Evolutionary conservation across 2,329 filamentous ascomycete species (phyloP).

Genomic region (Dendrostoma leiphaemia): DNA sequence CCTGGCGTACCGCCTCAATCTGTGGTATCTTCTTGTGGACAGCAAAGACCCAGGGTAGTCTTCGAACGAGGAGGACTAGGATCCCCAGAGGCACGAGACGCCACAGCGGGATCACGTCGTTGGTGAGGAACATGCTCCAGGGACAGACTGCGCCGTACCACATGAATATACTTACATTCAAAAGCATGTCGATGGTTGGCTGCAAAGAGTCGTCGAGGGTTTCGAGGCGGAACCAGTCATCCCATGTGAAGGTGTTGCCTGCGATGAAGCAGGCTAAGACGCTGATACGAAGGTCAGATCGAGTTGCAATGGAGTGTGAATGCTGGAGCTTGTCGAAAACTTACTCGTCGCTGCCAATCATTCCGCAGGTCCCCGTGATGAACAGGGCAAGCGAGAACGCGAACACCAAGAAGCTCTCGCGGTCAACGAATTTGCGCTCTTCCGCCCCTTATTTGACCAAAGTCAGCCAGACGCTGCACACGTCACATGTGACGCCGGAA

Average conservation of each 20-base stretch:
- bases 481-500: too few species aligned
- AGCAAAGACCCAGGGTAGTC: conserved; percentile 72
- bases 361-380: conserved; percentile 80
- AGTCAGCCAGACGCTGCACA: neutral
- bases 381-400: conserved; percentile 83
- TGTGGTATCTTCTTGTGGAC: conserved; percentile 76
- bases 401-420: conserved; percentile 85
- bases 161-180: conserved; percentile 85
- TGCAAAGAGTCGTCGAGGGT: conserved; percentile 91
- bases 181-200: conserved; percentile 89
- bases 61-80: conserved; percentile 72
- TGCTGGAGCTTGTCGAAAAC: neutral
- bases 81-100: conserved; percentile 73
- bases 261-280: conserved; percentile 91
- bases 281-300: conserved; percentile 6
- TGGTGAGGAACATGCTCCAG: conserved; percentile 68
- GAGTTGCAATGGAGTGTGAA: neutral
- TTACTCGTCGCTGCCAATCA: conserved; percentile 81
- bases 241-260: conserved; percentile 87
- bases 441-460: conserved; percentile 53
- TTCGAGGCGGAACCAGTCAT: conserved; percentile 90
- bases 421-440: conserved; percentile 75
- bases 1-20: conserved; percentile 71
- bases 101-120: conserved; percentile 68
- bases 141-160: conserved; percentile 88